Conservation (phyloP, 192 early-diverging fungal species). For the Backusella macrospora region DNA sequence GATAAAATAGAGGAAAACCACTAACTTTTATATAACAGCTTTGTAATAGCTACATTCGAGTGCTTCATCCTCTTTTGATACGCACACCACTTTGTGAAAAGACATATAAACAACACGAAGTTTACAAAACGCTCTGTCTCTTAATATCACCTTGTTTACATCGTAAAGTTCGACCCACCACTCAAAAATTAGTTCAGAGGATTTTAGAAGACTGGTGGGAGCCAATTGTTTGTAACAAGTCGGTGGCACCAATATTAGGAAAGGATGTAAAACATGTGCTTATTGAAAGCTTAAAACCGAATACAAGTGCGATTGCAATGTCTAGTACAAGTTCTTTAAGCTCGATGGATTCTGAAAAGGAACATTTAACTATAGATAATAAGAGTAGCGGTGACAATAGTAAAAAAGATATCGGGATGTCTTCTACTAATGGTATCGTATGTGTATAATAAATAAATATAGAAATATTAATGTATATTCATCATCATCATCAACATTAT, state of each 20-base stretch:
- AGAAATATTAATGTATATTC: neutral
- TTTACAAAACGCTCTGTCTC: conserved; percentile 43
- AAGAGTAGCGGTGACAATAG: neutral
- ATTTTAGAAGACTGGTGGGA: conserved; percentile 53
- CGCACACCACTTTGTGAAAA: conserved; percentile 54
- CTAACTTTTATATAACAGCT: conserved; percentile 38
- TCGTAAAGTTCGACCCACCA: conserved; percentile 43
- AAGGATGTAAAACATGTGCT: conserved; percentile 22
- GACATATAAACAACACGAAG: conserved; percentile 53
- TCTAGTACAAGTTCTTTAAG: neutral
- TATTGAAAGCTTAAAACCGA: conserved; percentile 3
- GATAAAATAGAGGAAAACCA: neutral
- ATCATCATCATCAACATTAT: neutral
- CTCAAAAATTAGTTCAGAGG: conserved; percentile 47
- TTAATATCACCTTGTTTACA: conserved; percentile 43
- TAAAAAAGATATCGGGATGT: neutral
- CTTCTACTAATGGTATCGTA: neutral
- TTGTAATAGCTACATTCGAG: conserved; percentile 66
- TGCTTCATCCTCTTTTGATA: conserved; percentile 63
- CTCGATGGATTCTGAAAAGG: neutral
- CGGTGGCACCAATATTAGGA: conserved; percentile 27
- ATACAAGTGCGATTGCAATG: neutral
- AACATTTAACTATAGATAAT: neutral
- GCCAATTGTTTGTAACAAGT: conserved; percentile 34
- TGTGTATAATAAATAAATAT: conserved; percentile 6